Base-by-base conservation (phyloP, 441 rosid genomes). In the Mallotus japonicus region DNA sequence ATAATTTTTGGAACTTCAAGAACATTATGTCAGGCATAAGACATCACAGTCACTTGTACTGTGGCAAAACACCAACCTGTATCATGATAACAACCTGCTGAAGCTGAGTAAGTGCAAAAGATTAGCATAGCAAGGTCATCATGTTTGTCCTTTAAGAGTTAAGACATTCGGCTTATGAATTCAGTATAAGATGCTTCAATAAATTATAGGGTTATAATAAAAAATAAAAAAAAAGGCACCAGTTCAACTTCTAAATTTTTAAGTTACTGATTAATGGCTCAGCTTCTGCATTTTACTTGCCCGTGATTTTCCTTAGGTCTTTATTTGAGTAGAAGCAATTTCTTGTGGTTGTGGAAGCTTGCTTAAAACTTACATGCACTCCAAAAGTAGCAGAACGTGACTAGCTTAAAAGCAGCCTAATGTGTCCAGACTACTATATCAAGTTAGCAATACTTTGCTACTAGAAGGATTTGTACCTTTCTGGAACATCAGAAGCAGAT, bases 401-500 rank as follows among this genome's bases (percentile, higher is more conserved):
- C 8, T 19, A 62, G 73, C 47, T 42, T 57, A 24, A 3, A 42
- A 49, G 20, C 37, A 20, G 72, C 62, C 8, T 40, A n/a, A 65
- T 22, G 20, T n/a, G 10, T 49, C 8, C 42, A 58, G 15, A 28
- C 44, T 34, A 62, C 53, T 2, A 4, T 9, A 42, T 14, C 58
- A 72, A 64, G 64, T 6, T 40, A 74, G 28, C 28, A 24, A 24
- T 24, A 24, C 1, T 24, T 24, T 24, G 28, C 28, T 24, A 24
- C 28, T 24, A 24, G 28, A 24, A 24, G 20, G 28, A 61, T 65
- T 50, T 19, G 47, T 17, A 93, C 98, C 97, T 88, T 76, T 88
- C 91, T 32, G 96, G 90, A 76, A 86, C 80, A 65, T 82, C 75
- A 71, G 83, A 87, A 73, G 73, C 77, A 59, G 83, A 74, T 34